phyloP scores from a whole-genome alignment of 2,329 filamentous ascomycete species.

The Fusarium falciforme region DNA sequence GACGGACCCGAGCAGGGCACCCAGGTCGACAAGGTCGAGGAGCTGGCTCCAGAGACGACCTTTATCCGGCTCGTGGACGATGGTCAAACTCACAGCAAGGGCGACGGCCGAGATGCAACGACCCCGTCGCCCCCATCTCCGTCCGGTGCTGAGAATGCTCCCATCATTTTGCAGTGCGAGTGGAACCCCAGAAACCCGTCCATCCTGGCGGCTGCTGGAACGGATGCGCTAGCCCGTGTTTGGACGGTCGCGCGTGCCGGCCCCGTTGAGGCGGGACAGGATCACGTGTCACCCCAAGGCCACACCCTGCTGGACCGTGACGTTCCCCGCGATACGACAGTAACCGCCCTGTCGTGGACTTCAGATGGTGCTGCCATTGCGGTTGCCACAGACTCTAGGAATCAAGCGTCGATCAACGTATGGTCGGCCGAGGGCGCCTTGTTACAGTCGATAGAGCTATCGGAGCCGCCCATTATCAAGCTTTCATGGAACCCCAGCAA shows the following conservation, averaged over 20 bases:
- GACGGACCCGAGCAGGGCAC: slow-evolving; percentile 73
- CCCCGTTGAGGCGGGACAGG: slow-evolving; percentile 53
- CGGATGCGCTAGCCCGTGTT: slow-evolving; percentile 76
- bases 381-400: slow-evolving; percentile 66
- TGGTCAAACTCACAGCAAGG: slow-evolving; percentile 44
- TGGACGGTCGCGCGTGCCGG: slow-evolving; percentile 71
- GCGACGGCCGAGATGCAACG: slow-evolving; percentile 49
- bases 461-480: slow-evolving; percentile 71
- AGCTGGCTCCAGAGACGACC: slow-evolving; percentile 68
- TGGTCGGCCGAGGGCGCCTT: slow-evolving; percentile 66
- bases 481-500: slow-evolving; percentile 70
- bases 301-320: slow-evolving; percentile 64
- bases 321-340: slow-evolving; percentile 62
- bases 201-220: slow-evolving; percentile 74
- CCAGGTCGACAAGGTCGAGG: slow-evolving; percentile 72
- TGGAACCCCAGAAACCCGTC: slow-evolving; percentile 75
- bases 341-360: slow-evolving; percentile 72
- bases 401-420: slow-evolving; percentile 64
- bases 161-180: slow-evolving; percentile 75
- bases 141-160: slow-evolving; percentile 61
- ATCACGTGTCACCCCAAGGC: slow-evolving; percentile 55
- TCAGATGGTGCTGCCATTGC: slow-evolving; percentile 67
- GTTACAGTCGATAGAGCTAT: slow-evolving; percentile 65
- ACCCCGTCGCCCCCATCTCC: slow-evolving; percentile 51
- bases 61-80: slow-evolving; percentile 68